Evolutionary conservation across 768 basidiomycete genomes (phyloP).

Genomic region (Lyophyllum semitale): DNA sequence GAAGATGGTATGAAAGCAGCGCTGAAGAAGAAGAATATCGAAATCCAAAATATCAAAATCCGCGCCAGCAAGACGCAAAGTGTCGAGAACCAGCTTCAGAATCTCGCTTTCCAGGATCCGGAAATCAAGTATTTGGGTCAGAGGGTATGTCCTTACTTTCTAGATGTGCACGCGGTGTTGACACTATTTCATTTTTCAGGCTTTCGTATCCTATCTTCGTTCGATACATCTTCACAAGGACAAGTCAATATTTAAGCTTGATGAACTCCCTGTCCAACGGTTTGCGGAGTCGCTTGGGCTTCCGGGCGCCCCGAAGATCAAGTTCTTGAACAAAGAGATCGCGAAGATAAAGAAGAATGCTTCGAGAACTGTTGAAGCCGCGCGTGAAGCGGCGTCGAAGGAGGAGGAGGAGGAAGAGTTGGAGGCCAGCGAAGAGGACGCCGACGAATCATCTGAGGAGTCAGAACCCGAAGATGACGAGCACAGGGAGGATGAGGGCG

Average conservation of each 20-base stretch:
- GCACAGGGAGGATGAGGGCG: slow-evolving; percentile 27
- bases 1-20: slow-evolving; percentile 85
- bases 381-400: slow-evolving; percentile 28
- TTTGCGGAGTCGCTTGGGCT: slow-evolving; percentile 91
- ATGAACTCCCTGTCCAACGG: slow-evolving; percentile 76
- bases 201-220: slow-evolving; percentile 94
- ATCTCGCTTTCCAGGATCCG: slow-evolving; percentile 89
- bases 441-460: slow-evolving; percentile 8
- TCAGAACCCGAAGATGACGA: slow-evolving; percentile 18
- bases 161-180: not conserved
- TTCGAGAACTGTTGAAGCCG: slow-evolving; percentile 41
- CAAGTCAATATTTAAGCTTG: slow-evolving; percentile 88
- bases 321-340: slow-evolving; percentile 69
- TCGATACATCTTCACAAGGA: slow-evolving; percentile 93
- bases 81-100: slow-evolving; percentile 88
- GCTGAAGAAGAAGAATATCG: slow-evolving; percentile 71
- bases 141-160: slow-evolving; percentile 52
- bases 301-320: slow-evolving; percentile 95
- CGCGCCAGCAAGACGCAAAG: slow-evolving; percentile 83
- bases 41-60: slow-evolving; percentile 82
- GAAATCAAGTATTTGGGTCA: slow-evolving; percentile 98
- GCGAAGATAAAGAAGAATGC: slow-evolving; percentile 80
- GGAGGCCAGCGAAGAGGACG: slow-evolving; percentile 5
- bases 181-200: slow-evolving; percentile 44
- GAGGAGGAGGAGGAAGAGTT: slow-evolving; percentile 19